Evolutionary conservation across 2,329 filamentous ascomycete genomes (phyloP).

Genomic region (Juglanconis juglandina): DNA sequence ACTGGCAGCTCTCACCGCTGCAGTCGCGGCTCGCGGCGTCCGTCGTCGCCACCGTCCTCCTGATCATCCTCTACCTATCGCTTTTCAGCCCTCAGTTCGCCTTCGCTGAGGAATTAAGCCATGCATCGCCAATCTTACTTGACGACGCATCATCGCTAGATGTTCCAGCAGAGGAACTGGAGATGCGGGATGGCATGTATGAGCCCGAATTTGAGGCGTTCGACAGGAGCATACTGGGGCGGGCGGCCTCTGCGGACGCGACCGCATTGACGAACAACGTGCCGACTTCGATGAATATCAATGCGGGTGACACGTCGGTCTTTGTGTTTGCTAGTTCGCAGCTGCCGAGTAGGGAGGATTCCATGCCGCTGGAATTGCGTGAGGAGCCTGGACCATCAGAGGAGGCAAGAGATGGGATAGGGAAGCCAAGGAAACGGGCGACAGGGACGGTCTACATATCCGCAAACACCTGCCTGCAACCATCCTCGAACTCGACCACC

Average conservation of each 20-base stretch:
- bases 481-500: constrained; percentile 48
- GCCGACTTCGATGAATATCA: constrained; percentile 55
- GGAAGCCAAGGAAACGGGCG: constrained; percentile 22
- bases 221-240: constrained; percentile 61
- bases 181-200: constrained; percentile 38
- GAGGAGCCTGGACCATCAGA: constrained; percentile 7
- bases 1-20: constrained; percentile 56
- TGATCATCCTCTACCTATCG: constrained; percentile 59
- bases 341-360: constrained; percentile 40
- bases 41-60: constrained; percentile 55
- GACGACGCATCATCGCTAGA: constrained; percentile 22
- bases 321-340: constrained; percentile 62
- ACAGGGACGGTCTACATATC: constrained; percentile 68
- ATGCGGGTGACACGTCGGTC: constrained; percentile 57
- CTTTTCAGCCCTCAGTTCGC: constrained; percentile 59
- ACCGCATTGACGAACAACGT: constrained; percentile 61
- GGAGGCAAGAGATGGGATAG: constrained; percentile 19
- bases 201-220: constrained; percentile 60
- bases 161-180: constrained; percentile 20
- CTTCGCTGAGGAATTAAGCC: constrained; percentile 54
- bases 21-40: constrained; percentile 72
- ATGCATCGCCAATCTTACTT: constrained; percentile 21
- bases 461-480: constrained; percentile 81
- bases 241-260: constrained; percentile 43
- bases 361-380: constrained; percentile 13